These are phyloP conservation scores for Lachnellula arida DNA, from an alignment of 2,329 filamentous ascomycete genomes.

Conservation along the genomic window DNA sequence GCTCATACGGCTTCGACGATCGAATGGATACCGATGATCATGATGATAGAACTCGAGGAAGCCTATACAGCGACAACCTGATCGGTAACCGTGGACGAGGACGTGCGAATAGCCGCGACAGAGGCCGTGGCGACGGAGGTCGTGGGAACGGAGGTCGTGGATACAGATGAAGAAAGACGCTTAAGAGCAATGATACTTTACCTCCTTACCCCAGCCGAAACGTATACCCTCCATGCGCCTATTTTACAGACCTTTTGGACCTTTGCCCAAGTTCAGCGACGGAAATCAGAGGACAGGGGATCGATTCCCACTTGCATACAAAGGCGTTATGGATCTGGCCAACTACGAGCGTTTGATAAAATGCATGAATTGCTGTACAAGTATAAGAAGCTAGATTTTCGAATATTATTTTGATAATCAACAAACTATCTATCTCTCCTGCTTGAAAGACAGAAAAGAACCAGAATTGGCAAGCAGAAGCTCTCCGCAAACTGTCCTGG, in stretches of 20 bases:
- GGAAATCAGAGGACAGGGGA: background rate
- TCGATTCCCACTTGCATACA: background rate
- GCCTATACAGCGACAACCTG: conserved; percentile 32
- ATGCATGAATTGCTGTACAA: background rate
- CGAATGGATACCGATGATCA: conserved; percentile 31
- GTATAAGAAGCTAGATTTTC: background rate
- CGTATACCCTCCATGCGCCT: background rate
- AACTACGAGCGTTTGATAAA: background rate
- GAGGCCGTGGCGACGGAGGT: conserved; percentile 18
- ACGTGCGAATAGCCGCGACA: conserved; percentile 17
- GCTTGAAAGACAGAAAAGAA: too few species aligned
- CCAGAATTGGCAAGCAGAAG: too few species aligned
- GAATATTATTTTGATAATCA: background rate
- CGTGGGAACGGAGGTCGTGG: conserved; percentile 19
- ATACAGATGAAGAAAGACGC: conserved; percentile 20
- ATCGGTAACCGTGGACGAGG: conserved; percentile 17
- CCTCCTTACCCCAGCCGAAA: background rate
- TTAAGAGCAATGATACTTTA: background rate
- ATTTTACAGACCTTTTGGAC: background rate
- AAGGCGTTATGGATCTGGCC: background rate
- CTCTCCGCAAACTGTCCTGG: too few species aligned
- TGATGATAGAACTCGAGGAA: conserved; percentile 15
- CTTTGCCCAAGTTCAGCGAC: background rate
- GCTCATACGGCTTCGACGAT: conserved; percentile 33
- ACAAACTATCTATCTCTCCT: background rate